Conservation (phyloP, 2,329 filamentous ascomycete species). For the Trichoderma pleuroti region DNA sequence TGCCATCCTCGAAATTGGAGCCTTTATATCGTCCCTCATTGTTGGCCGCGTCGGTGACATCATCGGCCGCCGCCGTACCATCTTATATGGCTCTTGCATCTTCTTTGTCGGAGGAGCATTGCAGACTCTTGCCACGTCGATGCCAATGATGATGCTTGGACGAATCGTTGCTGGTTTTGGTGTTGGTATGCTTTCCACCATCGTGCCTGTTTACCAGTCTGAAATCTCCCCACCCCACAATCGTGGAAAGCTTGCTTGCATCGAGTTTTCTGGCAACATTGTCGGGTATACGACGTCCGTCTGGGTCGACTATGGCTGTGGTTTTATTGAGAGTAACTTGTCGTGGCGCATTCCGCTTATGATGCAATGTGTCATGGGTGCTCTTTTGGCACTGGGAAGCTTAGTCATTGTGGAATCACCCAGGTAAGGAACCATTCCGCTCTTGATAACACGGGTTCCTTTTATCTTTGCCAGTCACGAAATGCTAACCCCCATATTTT, state of each 20-base stretch:
- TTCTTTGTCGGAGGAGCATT: slow-evolving; percentile 82
- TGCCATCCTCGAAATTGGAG: slow-evolving; percentile 90
- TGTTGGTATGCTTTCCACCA: slow-evolving; percentile 84
- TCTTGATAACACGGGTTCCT: not conserved
- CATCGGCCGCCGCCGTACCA: slow-evolving; percentile 83
- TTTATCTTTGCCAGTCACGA: not conserved
- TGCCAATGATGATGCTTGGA: slow-evolving; percentile 85
- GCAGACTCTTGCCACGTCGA: slow-evolving; percentile 75
- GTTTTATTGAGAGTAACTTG: slow-evolving; percentile 77
- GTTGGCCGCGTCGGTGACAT: slow-evolving; percentile 89
- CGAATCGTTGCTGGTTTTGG: slow-evolving; percentile 81
- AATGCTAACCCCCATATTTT: not conserved
- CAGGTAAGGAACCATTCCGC: slow-evolving; percentile 54
- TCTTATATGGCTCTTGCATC: slow-evolving; percentile 87
- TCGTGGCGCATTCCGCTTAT: slow-evolving; percentile 88
- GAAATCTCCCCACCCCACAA: slow-evolving; percentile 97
- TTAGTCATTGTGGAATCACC: slow-evolving; percentile 95
- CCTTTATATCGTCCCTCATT: slow-evolving; percentile 80
- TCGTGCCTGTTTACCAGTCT: slow-evolving; percentile 90
- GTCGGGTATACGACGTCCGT: slow-evolving; percentile 93
- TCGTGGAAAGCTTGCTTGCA: slow-evolving; percentile 90
- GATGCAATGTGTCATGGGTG: slow-evolving; percentile 94
- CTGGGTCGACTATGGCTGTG: slow-evolving; percentile 98
- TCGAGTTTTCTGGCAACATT: slow-evolving; percentile 97
- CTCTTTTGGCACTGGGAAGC: slow-evolving; percentile 78